Evolutionary conservation across 2,329 filamentous ascomycete species (phyloP).

Genomic region (Chlorencoelia australis): DNA sequence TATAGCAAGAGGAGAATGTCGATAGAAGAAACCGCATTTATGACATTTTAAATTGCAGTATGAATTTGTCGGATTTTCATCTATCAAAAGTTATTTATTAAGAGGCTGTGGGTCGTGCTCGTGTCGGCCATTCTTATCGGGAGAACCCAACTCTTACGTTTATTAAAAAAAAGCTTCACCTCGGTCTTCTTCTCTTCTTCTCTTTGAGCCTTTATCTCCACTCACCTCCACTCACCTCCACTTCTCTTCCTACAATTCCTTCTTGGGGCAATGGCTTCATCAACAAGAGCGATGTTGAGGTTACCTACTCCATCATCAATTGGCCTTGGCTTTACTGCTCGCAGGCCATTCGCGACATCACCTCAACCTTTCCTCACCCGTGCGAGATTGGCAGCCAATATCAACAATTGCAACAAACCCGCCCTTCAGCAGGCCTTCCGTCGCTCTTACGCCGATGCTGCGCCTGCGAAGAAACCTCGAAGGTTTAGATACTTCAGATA

Average conservation of each 20-base stretch:
- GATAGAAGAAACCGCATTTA: too few relatives aligned
- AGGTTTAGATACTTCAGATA: slow-evolving; percentile 65
- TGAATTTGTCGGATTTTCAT: too few relatives aligned
- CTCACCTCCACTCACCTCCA: not conserved
- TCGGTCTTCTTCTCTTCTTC: not conserved
- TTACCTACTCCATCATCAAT: slow-evolving; percentile 22
- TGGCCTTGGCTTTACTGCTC: slow-evolving; percentile 19
- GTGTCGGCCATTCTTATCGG: too few relatives aligned
- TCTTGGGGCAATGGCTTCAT: slow-evolving; percentile 24
- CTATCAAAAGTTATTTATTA: too few relatives aligned
- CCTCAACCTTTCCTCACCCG: slow-evolving; percentile 16
- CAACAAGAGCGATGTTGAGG: slow-evolving; percentile 25
- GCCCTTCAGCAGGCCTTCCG: slow-evolving; percentile 31
- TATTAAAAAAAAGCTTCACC: slow-evolving; percentile 8
- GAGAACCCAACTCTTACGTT: slow-evolving; percentile 1
- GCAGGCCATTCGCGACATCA: slow-evolving; percentile 22
- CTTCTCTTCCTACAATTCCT: slow-evolving; percentile 9
- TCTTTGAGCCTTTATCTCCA: not conserved
- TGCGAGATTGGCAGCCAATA: slow-evolving; percentile 19
- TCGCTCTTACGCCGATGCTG: slow-evolving; percentile 32
- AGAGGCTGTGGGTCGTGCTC: too few relatives aligned
- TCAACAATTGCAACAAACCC: slow-evolving; percentile 17
- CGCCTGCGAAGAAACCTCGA: slow-evolving; percentile 39
- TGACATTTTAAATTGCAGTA: too few relatives aligned
- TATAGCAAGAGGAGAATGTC: too few relatives aligned